Percentiles rank a stretch among this genome's conserved stretches.
Conservation (phyloP, 169 alveolate genomes). For the Plasmodium cynomolgi region DNA sequence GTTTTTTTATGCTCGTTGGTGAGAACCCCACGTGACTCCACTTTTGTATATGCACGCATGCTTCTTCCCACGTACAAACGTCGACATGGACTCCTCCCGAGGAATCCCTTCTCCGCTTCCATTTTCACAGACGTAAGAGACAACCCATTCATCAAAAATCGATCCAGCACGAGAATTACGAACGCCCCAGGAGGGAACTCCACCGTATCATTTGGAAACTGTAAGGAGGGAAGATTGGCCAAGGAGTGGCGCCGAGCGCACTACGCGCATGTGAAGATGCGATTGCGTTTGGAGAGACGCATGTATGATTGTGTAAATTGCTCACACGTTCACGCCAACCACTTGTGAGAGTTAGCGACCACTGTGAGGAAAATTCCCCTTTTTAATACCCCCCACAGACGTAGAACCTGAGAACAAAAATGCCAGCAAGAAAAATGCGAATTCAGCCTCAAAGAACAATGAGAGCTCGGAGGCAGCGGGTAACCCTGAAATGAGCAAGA, state of each 20-base stretch:
- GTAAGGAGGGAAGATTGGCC: conserved; percentile 1
- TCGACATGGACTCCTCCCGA: neutral
- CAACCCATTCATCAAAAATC: conserved; percentile 54
- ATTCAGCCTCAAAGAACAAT: neutral
- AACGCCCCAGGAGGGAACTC: conserved; percentile 74
- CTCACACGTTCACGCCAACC: neutral
- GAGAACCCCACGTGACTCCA: neutral
- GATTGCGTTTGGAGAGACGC: neutral
- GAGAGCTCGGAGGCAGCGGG: conserved; percentile 45
- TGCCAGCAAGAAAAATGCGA: neutral
- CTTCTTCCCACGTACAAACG: neutral
- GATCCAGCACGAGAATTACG: conserved; percentile 56
- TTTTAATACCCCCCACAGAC: neutral
- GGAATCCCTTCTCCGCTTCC: neutral
- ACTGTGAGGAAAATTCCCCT: neutral
- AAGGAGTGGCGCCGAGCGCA: neutral
- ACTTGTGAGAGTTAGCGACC: neutral
- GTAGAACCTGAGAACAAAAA: conserved; percentile 3
- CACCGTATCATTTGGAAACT: conserved; percentile 65
- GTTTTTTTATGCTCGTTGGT: neutral
- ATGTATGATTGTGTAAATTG: neutral
- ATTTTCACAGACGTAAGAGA: conserved; percentile 53
- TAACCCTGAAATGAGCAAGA: conserved; percentile 11
- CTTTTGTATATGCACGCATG: neutral
- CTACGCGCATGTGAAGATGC: neutral